These are phyloP conservation scores for Cordyceps javanica DNA, from an alignment of 2,329 filamentous ascomycete species.

Conservation along the genomic window DNA sequence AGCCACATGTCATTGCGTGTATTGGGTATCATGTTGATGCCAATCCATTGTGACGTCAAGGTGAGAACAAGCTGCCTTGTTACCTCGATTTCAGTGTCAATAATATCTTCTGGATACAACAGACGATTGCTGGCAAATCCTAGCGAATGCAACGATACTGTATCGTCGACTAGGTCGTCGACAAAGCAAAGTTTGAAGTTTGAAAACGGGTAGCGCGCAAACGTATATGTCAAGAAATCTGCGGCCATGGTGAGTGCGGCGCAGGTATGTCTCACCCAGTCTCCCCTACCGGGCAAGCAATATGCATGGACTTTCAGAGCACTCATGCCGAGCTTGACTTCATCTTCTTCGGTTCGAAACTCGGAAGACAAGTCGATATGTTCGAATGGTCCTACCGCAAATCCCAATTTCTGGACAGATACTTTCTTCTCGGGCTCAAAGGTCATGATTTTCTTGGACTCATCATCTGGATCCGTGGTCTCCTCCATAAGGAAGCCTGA, in stretches of 20 bases:
- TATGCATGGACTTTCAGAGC: slow-evolving; percentile 87
- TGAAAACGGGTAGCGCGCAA: slow-evolving; percentile 84
- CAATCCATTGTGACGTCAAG: slow-evolving; percentile 88
- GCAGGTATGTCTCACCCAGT: slow-evolving; percentile 82
- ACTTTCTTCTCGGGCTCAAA: slow-evolving; percentile 73
- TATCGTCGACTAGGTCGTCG: slow-evolving; percentile 76
- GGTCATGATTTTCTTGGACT: slow-evolving; percentile 78
- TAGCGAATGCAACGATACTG: slow-evolving; percentile 71
- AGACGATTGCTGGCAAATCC: slow-evolving; percentile 83
- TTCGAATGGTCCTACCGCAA: slow-evolving; percentile 92
- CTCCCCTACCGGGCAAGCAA: slow-evolving; percentile 74
- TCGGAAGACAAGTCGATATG: slow-evolving; percentile 80
- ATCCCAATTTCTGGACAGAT: slow-evolving; percentile 83
- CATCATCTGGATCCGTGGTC: slow-evolving; percentile 66
- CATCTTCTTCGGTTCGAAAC: slow-evolving; percentile 83
- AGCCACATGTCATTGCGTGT: slow-evolving; percentile 80
- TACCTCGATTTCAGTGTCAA: slow-evolving; percentile 77
- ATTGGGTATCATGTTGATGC: slow-evolving; percentile 84
- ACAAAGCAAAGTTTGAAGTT: slow-evolving; percentile 93
- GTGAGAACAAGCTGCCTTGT: slow-evolving; percentile 77
- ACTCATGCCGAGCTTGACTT: slow-evolving; percentile 82
- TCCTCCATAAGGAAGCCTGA: slow-evolving; percentile 87
- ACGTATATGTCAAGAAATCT: slow-evolving; percentile 85
- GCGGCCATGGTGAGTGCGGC: slow-evolving; percentile 78
- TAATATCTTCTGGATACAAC: slow-evolving; percentile 76